Evolutionary conservation across 23 red algal genomes (phyloP).

Genomic region (Cyanidium caldarium): DNA sequence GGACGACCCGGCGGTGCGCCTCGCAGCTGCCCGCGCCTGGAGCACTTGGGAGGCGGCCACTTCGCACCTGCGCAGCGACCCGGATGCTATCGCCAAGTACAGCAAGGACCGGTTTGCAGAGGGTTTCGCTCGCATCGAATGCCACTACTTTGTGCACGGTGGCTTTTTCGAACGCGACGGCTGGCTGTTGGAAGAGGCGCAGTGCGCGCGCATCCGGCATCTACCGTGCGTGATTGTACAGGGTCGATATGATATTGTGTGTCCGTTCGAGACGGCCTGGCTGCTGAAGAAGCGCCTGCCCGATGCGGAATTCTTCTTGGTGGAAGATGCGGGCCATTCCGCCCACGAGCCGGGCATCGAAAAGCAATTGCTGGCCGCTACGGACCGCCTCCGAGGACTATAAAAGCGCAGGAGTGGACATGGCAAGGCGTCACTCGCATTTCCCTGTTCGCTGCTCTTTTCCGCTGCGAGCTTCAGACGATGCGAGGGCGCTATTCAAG

Average conservation of each 20-base stretch:
- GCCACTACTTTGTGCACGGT: slow-evolving; percentile 50
- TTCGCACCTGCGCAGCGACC: slow-evolving; percentile 14
- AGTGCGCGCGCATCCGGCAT: slow-evolving; percentile 33
- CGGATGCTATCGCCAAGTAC: background rate
- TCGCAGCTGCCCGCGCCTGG: slow-evolving; percentile 37
- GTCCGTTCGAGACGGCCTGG: slow-evolving; percentile 35
- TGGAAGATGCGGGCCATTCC: slow-evolving; percentile 52
- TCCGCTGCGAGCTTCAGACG: too few relatives aligned
- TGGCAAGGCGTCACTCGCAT: too few relatives aligned
- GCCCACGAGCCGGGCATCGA: slow-evolving; percentile 47
- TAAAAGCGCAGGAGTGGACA: too few relatives aligned
- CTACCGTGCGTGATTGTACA: slow-evolving; percentile 35
- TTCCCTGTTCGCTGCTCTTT: too few relatives aligned
- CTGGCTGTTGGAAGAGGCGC: slow-evolving; percentile 23
- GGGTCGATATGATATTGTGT: slow-evolving; percentile 52
- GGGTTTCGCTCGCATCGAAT: slow-evolving; percentile 47
- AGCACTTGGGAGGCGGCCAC: slow-evolving; percentile 34
- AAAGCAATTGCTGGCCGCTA: slow-evolving; percentile 20
- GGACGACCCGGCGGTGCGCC: slow-evolving; percentile 17
- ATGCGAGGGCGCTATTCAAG: too few relatives aligned
- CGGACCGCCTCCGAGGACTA: background rate
- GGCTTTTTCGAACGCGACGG: slow-evolving; percentile 41
- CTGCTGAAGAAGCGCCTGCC: slow-evolving; percentile 23
- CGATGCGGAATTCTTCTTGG: slow-evolving; percentile 14
- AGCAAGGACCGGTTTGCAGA: slow-evolving; percentile 33